phyloP scores from a whole-genome alignment of 2,329 filamentous ascomycete species.

The Claviceps cyperi region DNA sequence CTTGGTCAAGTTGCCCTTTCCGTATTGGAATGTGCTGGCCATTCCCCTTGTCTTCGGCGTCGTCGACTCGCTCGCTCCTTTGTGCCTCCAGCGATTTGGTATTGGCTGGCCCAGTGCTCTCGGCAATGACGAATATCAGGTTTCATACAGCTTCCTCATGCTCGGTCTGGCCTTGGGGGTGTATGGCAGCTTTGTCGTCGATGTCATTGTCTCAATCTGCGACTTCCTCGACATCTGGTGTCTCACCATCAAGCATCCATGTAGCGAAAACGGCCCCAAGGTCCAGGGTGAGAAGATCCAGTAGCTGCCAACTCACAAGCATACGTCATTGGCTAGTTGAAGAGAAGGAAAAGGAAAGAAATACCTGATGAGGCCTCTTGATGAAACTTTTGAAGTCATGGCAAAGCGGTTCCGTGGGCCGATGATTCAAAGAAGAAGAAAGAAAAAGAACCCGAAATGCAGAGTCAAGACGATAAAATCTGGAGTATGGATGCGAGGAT shows the following conservation, averaged over 20 bases:
- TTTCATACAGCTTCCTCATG: constrained; percentile 81
- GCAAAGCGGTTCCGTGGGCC: neutral
- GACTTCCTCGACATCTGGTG: constrained; percentile 99
- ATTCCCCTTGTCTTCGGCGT: constrained; percentile 67
- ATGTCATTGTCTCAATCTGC: constrained; percentile 94
- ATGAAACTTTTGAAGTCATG: neutral
- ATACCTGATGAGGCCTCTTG: neutral
- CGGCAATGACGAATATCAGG: constrained; percentile 68
- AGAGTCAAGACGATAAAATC: neutral
- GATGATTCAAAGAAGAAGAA: neutral
- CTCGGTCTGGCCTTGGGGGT: constrained; percentile 73
- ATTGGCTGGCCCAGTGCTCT: constrained; percentile 66
- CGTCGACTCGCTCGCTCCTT: constrained; percentile 63
- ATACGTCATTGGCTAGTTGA: neutral
- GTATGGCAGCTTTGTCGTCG: constrained; percentile 95
- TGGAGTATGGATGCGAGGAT: neutral
- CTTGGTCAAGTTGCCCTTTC: constrained; percentile 74
- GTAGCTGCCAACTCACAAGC: constrained; percentile 3
- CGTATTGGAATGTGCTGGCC: constrained; percentile 75
- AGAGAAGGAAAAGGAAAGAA: too few relatives aligned
- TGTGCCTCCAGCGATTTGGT: constrained; percentile 41
- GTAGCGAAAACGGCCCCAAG: constrained; percentile 26
- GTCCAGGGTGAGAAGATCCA: constrained; percentile 27
- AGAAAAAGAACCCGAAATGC: neutral
- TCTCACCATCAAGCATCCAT: constrained; percentile 83